Conservation (phyloP, 805 yeast species). For the Limtongia smithiae region DNA sequence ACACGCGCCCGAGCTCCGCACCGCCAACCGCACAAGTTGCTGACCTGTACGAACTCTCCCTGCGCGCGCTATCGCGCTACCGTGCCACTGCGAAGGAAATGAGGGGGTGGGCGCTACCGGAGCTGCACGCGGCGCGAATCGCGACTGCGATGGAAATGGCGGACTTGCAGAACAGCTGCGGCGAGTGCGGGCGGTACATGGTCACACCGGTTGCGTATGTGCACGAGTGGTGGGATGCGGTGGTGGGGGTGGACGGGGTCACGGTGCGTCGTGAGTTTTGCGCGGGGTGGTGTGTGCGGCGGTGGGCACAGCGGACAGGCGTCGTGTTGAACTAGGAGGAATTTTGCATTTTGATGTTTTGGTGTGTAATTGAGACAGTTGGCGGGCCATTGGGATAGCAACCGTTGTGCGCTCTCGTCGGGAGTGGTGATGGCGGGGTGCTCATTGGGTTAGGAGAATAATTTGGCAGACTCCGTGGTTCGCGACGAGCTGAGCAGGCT, state of each 20-base stretch:
- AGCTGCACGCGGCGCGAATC: conserved; percentile 21
- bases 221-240: conserved; percentile 38
- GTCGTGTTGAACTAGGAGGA: neutral
- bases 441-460: neutral
- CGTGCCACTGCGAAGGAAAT: conserved; percentile 25
- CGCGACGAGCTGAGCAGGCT: neutral
- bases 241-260: conserved; percentile 24
- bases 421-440: neutral
- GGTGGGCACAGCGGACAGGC: conserved; percentile 6
- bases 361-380: neutral
- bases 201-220: conserved; percentile 33
- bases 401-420: too few species aligned
- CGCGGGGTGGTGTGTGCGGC: conserved; percentile 21
- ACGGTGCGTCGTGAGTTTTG: conserved; percentile 30
- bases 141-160: conserved; percentile 28
- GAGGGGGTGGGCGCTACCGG: conserved; percentile 28
- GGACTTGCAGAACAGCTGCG: conserved; percentile 30
- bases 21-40: conserved; percentile 3
- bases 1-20: neutral
- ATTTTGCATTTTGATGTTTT: neutral
- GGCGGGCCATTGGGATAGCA: too few species aligned
- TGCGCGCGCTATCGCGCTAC: conserved; percentile 28
- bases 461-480: too few species aligned
- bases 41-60: conserved; percentile 25
- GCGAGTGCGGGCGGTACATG: conserved; percentile 33